A percentile compares a stretch with the other conserved stretches of the same genome.
Evolutionary conservation across 306 rosid species (phyloP).

Genomic region (Fragaria nilgerrensis): DNA sequence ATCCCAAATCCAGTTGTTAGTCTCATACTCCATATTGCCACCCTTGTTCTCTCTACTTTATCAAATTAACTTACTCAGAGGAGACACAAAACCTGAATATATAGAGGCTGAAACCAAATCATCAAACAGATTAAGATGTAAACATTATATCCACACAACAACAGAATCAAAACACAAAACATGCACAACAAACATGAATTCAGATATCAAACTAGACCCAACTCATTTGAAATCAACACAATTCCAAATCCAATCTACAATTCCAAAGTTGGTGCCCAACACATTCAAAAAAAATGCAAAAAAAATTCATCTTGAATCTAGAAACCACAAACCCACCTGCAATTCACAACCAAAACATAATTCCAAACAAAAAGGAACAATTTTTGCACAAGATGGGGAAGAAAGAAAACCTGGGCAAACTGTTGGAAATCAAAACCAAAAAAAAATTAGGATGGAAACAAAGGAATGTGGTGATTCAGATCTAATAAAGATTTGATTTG

Average conservation of each 20-base stretch:
- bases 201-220: constrained; percentile 2
- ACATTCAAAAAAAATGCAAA: not conserved
- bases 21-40: constrained; percentile 71
- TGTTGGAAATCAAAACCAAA: not conserved
- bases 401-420: not conserved
- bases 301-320: constrained; percentile 22
- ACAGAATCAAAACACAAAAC: not conserved
- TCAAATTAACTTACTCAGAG: constrained; percentile 37
- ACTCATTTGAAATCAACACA: not conserved
- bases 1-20: constrained; percentile 85
- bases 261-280: not conserved
- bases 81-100: constrained; percentile 62
- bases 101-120: constrained; percentile 1
- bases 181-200: not conserved
- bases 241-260: constrained; percentile 2
- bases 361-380: not conserved
- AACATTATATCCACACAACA: not conserved
- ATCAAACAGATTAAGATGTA: not conserved
- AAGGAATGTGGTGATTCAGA: not conserved
- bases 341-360: not conserved
- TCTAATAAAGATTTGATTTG: constrained; percentile 1
- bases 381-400: not conserved
- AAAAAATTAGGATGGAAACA: not conserved
- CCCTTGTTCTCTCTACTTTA: constrained; percentile 15
- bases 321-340: constrained; percentile 15